Base-by-base conservation (phyloP, 2,329 filamentous ascomycete species). In the Sporothrix dimorphospora region DNA sequence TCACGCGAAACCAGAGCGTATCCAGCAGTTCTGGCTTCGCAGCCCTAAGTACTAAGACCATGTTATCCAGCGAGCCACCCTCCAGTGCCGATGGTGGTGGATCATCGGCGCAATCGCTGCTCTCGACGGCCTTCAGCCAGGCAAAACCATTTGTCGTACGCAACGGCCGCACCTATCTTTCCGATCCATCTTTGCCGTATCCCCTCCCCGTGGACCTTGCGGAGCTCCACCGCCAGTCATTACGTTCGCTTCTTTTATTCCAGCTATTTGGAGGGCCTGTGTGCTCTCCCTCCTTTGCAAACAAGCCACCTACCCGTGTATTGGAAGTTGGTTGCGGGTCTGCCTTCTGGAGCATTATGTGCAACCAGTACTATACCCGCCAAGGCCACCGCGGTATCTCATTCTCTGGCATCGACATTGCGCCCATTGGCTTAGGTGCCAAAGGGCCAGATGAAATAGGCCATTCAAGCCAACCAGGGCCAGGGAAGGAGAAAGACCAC, bases 261-360 rank as follows among this genome's bases (percentile, higher is more conserved):
- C 90, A 93, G 78, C 88, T 97, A 45, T 94, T 96, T 77, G 93
- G 94, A 59, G 89, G 89, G 12, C 92, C 94, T 0, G 87, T 96
- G 71, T 94, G 92, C 81, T 92, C 91, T 9, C 90, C 91, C 0
- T 84, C 85, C 40, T 86, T 93, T 70, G 83, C 86, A 57, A 86
- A 88, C 74, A 88, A 89, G 63, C 90, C 92, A 24, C 94, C 94
- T 0, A 87, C 86, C 77, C 90, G 90, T 75, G 91, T 98, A 38
- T 85, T 98, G 30, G 95, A 98, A 78, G 82, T 98, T 45, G 94
- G 91, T 40, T 98, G 95, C 80, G 94, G 94, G 21, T 92, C 92
- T 24, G 95, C 90, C 30, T 92, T 97, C 79, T 98, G 94, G 94
- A 94, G 92, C 76, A 91, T 92, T 81, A 90, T 94, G 84, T 97